Base-by-base conservation (phyloP, 83 land plant genomes). In the Picea abies region DNA sequence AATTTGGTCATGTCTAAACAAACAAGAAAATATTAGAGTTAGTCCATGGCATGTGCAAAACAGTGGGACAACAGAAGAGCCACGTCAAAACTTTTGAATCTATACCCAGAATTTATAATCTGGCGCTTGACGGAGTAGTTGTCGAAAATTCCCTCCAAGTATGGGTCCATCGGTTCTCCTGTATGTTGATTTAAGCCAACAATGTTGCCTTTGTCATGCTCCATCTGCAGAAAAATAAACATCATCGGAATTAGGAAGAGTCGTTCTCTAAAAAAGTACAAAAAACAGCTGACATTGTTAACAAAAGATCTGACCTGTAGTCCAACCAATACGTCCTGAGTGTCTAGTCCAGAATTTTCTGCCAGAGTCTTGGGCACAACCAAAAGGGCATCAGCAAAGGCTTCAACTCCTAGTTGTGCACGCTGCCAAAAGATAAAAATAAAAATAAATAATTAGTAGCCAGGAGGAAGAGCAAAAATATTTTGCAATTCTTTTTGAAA, bases 61-160 rank as follows among this genome's bases (percentile, higher is more conserved):
- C 49, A 19, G 19, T 35, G n/a, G 12, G 19, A 3, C 41, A 32
- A n/a, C 47, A 35, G 17, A 39, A 26, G 35, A 17, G 17, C 22
- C 47, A 26, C 19, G n/a, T 71, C 41, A 75, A 75, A n/a, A 8
- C 32, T 56, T 79, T 25, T n/a, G 5, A 32, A 4, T 3, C 84
- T 89, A 20, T 88, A 97, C 97, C 94, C 99, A 77, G 99, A 96
- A 82, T 93, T 96, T 29, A 98, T 92, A 63, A 98, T 91, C 76
- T 98, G 99, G 64, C 97, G 98, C 83, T 98, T 98, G 66, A 98
- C 99, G 14, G 96, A 91, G 82, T 94, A 98, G 85, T 98, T 98
- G 81, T 96, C 99, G 84, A 93, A 98, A 26, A 98, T 93, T 1
- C 99, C 99, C 88, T 98, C 96, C 89, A 98, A 85, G 29, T 93